Evolutionary conservation across 371 early-diverging fungal species (phyloP), one percentile per base, ranked within the genome.

Genomic region (Choanephora cucurbitarum): DNA sequence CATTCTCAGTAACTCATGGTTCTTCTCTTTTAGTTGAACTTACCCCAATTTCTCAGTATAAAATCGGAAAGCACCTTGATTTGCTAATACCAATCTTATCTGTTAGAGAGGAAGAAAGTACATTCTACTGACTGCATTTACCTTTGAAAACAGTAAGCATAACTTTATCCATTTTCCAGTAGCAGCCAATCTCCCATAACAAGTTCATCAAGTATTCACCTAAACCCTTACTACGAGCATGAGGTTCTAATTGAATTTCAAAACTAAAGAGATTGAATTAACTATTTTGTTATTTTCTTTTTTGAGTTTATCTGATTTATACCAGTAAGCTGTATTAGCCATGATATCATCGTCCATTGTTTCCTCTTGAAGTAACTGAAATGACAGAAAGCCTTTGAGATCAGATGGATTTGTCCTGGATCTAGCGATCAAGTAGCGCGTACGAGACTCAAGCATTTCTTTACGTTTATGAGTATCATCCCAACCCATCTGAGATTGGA

Each of bases 121-220:
- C n/a, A n/a, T n/a, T n/a, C n/a, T n/a, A n/a, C n/a, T n/a, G n/a
- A n/a, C n/a, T n/a, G n/a, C n/a, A n/a, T 31, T 50, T 77, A 83
- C 86, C 77, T 78, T 81, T 82, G 49, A 84, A 82, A 8, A 86
- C 86, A 0, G 86, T 86, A 54, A 86, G 45, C 86, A 86, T 86
- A 15, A 81, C 76, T 54, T 83, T 86, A 44, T 84, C 82, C 82
- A 86, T 81, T 17, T 69, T 53, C 69, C 82, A 74, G 24, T 66
- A 41, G 22, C 32, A 50, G 13, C 84, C 84, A 52, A 83, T 77
- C 7, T 61, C 53, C 42, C 69, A 67, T 8, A 86, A 57, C 1
- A 83, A 43, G 13, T 60, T 43, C 71, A 86, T 80, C 17, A 86
- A 59, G 46, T 65, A 71, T 15, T 77, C 79, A 9, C 86, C 86